Evolutionary conservation across 2,329 filamentous ascomycete species (phyloP).

Genomic region (Trichoderma breve): DNA sequence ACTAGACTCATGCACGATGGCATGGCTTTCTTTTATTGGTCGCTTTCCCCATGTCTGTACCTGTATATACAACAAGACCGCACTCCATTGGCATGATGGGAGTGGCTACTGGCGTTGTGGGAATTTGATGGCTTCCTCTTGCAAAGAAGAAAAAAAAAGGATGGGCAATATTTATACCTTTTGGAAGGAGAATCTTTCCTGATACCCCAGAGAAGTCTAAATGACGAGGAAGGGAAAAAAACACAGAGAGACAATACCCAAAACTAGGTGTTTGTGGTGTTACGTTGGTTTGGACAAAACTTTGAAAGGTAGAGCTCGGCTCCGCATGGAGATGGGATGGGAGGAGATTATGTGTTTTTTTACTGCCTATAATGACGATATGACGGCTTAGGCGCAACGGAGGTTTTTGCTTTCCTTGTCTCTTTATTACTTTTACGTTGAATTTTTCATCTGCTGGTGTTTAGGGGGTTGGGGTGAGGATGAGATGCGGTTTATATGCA

Average conservation of each 20-base stretch:
- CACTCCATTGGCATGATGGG: background rate
- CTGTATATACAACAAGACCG: background rate
- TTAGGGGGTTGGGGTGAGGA: background rate
- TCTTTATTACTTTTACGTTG: background rate
- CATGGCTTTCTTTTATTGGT: constrained; percentile 11
- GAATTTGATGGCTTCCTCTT: background rate
- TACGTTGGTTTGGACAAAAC: background rate
- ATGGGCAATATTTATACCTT: background rate
- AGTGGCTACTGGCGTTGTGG: constrained; percentile 2
- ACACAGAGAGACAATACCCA: background rate
- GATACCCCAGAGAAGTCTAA: constrained; percentile 9
- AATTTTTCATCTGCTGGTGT: background rate
- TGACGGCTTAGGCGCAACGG: background rate
- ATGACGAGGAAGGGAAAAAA: background rate
- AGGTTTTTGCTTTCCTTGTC: background rate
- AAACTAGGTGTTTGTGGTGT: constrained; percentile 10
- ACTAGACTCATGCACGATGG: constrained; percentile 15
- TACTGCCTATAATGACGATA: background rate
- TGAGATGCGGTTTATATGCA: background rate
- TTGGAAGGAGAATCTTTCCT: background rate
- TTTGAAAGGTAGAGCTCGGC: constrained; percentile 5
- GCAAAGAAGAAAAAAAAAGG: background rate
- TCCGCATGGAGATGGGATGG: constrained; percentile 16
- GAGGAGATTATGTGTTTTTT: background rate
- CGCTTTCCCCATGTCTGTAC: background rate